Base-by-base conservation (phyloP, 257 asterid genomes). In the Nicotiana undulata region DNA sequence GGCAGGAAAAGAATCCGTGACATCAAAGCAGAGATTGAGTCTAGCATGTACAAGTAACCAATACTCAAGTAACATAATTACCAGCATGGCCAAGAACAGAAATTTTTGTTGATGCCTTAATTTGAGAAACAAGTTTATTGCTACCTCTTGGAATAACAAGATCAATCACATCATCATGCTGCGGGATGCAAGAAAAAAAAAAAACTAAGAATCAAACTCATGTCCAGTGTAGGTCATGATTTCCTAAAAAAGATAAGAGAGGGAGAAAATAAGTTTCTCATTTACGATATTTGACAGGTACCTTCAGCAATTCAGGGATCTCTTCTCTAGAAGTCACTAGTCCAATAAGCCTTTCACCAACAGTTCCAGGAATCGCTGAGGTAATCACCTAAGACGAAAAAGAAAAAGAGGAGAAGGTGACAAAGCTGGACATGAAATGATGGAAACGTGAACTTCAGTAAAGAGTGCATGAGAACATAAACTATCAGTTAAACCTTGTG, bases 71-170 rank as follows among this genome's bases (percentile, higher is more conserved):
- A n/a, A 10, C 55, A 53, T 28, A 68, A 77, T 15, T 87, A 91
- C 97, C 98, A 63, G 98, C 91, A 86, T 93, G 98, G 63, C 98
- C 98, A 85, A 93, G 94, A 84, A 93, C 98, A 4, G 98, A 95
- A 83, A 93, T 93, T 87, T 91, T 93, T 28, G 98, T 93, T 77
- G 93, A 85, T 83, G 87, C 84, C 84, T 91, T 91, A 82, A 93
- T 91, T 89, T 93, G 90, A 26, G 97, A 91, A 82, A 91, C 98
- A 17, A 93, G 98, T 77, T 89, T 89, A 85, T 91, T 93, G 93
- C 98, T 93, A 6, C 98, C 98, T 87, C 98, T 89, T 44, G 98
- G 98, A 82, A 93, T 93, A 84, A 93, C 98, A 75, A 93, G 92
- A 90, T 93, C 98, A 78, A 93, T 93, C 83, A 90, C 98, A 75